Conservation (phyloP, 305 asterid genomes). For the Withania somnifera region DNA sequence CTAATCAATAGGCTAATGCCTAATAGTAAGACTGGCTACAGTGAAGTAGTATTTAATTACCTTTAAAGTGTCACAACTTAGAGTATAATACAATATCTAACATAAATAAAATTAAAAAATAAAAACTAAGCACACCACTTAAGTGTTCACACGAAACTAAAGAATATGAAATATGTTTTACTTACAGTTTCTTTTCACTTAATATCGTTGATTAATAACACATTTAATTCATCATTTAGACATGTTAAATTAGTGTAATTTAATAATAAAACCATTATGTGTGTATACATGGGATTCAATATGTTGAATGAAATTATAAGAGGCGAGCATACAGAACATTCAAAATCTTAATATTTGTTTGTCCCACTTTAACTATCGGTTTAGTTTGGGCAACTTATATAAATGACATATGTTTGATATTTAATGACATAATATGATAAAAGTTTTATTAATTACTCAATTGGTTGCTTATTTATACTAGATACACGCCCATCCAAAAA, state of each 20-base stretch:
- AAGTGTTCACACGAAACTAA: neutral
- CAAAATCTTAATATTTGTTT: too few relatives aligned
- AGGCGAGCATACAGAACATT: too few relatives aligned
- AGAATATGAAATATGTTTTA: too few relatives aligned
- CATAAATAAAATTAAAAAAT: neutral
- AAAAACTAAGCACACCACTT: neutral
- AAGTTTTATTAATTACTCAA: too few relatives aligned
- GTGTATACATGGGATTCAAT: neutral
- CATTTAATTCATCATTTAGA: neutral
- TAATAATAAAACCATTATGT: neutral
- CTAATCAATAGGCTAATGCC: neutral
- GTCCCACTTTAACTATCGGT: too few relatives aligned
- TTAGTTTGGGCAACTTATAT: too few relatives aligned
- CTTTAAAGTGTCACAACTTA: neutral
- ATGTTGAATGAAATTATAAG: neutral
- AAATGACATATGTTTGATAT: too few relatives aligned
- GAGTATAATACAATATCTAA: neutral
- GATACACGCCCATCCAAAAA: too few relatives aligned
- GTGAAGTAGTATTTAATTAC: neutral
- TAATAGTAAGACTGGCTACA: neutral
- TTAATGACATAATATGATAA: too few relatives aligned
- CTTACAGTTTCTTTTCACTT: too few relatives aligned
- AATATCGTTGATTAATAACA: neutral
- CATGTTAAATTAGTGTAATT: neutral
- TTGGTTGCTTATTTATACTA: too few relatives aligned